These are phyloP conservation scores for Backusella tuberculispora DNA, from an alignment of 192 early-diverging fungal genomes.

Conservation along the genomic window DNA sequence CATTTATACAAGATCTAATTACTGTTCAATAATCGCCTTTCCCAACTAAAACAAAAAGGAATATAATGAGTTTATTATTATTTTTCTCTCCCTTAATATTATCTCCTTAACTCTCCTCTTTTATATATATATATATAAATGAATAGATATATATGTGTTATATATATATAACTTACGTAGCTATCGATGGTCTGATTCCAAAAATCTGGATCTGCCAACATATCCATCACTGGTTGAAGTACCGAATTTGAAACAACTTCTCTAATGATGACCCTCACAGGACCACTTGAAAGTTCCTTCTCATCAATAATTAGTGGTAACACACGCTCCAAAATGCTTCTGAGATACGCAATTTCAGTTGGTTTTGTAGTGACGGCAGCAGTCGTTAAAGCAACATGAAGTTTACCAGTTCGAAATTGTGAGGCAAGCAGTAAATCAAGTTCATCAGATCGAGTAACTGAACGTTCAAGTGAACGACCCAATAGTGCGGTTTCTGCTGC, in stretches of 20 bases:
- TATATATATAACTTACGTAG: slow-evolving; percentile 47
- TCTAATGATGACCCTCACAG: slow-evolving; percentile 67
- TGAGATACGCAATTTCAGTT: slow-evolving; percentile 64
- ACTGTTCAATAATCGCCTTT: slow-evolving; percentile 58
- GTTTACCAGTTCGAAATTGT: slow-evolving; percentile 57
- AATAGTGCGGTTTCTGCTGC: slow-evolving; percentile 59
- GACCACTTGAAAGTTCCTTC: slow-evolving; percentile 57
- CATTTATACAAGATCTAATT: slow-evolving; percentile 20
- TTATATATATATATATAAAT: slow-evolving; percentile 35
- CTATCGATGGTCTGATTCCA: slow-evolving; percentile 82
- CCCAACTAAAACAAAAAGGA: slow-evolving; percentile 39
- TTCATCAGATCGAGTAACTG: slow-evolving; percentile 58
- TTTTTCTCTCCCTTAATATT: background rate
- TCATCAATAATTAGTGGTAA: slow-evolving; percentile 67
- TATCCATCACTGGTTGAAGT: slow-evolving; percentile 67
- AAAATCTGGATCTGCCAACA: slow-evolving; percentile 83
- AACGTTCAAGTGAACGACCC: slow-evolving; percentile 49
- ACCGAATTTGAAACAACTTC: slow-evolving; percentile 77
- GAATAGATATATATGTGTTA: slow-evolving; percentile 33
- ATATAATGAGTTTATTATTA: background rate
- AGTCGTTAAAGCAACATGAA: slow-evolving; percentile 64
- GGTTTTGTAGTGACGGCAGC: slow-evolving; percentile 44
- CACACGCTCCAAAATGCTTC: slow-evolving; percentile 61
- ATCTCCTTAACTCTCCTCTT: slow-evolving; percentile 37
- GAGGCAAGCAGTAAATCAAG: slow-evolving; percentile 58